phyloP scores from a whole-genome alignment of 768 basidiomycete genomes.

The Tephrocybe sp. region DNA sequence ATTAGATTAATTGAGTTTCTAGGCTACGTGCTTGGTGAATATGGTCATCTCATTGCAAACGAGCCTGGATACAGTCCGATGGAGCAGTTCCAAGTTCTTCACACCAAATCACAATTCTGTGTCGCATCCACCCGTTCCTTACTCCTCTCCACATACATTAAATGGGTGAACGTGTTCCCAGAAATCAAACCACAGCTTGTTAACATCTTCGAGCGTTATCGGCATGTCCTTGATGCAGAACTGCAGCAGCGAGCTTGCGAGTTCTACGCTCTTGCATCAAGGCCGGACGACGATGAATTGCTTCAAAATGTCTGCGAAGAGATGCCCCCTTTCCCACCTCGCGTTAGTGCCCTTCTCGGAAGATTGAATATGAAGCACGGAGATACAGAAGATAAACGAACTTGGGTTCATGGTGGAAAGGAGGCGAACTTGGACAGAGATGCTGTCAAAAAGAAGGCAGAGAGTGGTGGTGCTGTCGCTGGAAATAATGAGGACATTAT shows the following conservation, averaged over 20 bases:
- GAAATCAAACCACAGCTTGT: constrained; percentile 94
- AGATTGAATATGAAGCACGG: constrained; percentile 87
- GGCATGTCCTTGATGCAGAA: constrained; percentile 96
- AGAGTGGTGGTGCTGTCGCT: constrained; percentile 27
- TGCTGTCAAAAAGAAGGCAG: constrained; percentile 49
- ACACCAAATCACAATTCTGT: constrained; percentile 95
- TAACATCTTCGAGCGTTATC: constrained; percentile 94
- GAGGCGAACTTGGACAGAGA: constrained; percentile 84
- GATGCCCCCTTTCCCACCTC: constrained; percentile 97
- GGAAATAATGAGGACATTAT: constrained; percentile 53
- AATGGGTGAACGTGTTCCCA: constrained; percentile 99
- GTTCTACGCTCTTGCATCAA: constrained; percentile 83
- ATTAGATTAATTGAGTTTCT: constrained; percentile 3
- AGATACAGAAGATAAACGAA: constrained; percentile 93
- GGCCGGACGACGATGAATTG: constrained; percentile 88
- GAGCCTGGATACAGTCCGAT: constrained; percentile 89
- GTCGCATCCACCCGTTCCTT: constrained; percentile 88
- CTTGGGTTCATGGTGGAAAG: constrained; percentile 95
- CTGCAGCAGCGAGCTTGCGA: constrained; percentile 99
- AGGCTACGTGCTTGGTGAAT: constrained; percentile 98
- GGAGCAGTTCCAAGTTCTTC: constrained; percentile 91
- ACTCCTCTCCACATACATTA: constrained; percentile 95
- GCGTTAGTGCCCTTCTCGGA: constrained; percentile 86
- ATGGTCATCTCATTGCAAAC: constrained; percentile 96
- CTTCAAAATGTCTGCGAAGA: constrained; percentile 96